Evolutionary conservation across 495 filamentous ascomycete species (phyloP).

Genomic region (Aspergillus nidulans): DNA sequence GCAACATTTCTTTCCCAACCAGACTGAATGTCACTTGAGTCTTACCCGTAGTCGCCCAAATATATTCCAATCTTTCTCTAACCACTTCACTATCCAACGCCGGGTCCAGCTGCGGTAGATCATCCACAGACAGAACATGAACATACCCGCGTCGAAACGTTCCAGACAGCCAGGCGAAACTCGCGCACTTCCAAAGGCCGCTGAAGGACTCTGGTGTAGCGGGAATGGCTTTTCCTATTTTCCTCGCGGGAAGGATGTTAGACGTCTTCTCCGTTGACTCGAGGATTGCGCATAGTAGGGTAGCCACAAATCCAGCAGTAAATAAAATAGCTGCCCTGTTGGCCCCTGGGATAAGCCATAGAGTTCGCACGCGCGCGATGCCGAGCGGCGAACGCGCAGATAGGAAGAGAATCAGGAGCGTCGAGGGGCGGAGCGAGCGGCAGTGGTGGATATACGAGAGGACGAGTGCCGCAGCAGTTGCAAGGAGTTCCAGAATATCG

Average conservation of each 20-base stretch:
- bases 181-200: constrained; percentile 5
- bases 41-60: background rate
- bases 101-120: constrained; percentile 8
- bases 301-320: background rate
- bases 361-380: constrained; percentile 2
- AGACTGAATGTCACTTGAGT: background rate
- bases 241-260: background rate
- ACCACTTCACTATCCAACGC: background rate
- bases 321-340: background rate
- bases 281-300: background rate
- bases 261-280: constrained; percentile 3
- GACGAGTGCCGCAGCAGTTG: background rate
- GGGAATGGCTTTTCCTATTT: background rate
- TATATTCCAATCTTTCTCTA: background rate
- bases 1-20: background rate
- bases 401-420: constrained; percentile 1
- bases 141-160: constrained; percentile 1
- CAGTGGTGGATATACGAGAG: constrained; percentile 6
- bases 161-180: constrained; percentile 3
- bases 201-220: constrained; percentile 2
- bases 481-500: background rate
- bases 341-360: constrained; percentile 1
- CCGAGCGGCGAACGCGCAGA: background rate
- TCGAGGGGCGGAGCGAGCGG: constrained; percentile 4
- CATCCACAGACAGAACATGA: constrained; percentile 1